A percentile compares a stretch with the other conserved stretches of the same genome.
These are phyloP conservation scores for Calophaca sinica DNA, from an alignment of 306 rosid genomes.

Conservation along the genomic window DNA sequence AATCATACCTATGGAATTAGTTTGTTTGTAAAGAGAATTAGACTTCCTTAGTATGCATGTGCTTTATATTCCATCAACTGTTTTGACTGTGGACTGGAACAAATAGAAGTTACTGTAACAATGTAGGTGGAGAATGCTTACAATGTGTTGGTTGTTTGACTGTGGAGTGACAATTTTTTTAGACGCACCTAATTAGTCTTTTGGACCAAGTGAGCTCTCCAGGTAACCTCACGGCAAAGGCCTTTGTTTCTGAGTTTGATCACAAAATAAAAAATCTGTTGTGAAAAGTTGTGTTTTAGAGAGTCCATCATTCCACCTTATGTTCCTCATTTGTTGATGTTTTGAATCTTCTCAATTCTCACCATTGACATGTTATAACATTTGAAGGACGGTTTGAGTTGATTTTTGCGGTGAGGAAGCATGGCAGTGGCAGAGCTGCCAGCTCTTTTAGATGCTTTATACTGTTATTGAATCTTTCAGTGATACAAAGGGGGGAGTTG, in stretches of 20 bases:
- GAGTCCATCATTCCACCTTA: not conserved
- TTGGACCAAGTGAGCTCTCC: too few relatives aligned
- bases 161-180: not conserved
- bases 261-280: not conserved
- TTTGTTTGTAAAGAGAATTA: not conserved
- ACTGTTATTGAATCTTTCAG: not conserved
- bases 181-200: too few relatives aligned
- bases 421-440: slow-evolving; percentile 1
- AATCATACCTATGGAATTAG: not conserved
- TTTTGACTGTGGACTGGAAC: not conserved
- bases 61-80: not conserved
- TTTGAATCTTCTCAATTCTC: too few relatives aligned
- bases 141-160: not conserved
- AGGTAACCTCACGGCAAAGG: too few relatives aligned
- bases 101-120: slow-evolving; percentile 19
- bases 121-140: slow-evolving; percentile 33
- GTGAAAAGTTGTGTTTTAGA: slow-evolving; percentile 7
- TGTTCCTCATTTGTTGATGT: slow-evolving; percentile 13
- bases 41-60: slow-evolving; percentile 7
- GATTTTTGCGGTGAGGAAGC: not conserved
- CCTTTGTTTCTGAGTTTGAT: slow-evolving; percentile 23
- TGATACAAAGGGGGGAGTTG: not conserved
- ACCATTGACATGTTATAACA: too few relatives aligned
- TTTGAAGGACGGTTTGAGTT: too few relatives aligned
- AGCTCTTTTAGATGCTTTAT: not conserved